These are phyloP conservation scores for Excoecaria cochinchinensis DNA, from an alignment of 345 rosid species.

Conservation along the genomic window DNA sequence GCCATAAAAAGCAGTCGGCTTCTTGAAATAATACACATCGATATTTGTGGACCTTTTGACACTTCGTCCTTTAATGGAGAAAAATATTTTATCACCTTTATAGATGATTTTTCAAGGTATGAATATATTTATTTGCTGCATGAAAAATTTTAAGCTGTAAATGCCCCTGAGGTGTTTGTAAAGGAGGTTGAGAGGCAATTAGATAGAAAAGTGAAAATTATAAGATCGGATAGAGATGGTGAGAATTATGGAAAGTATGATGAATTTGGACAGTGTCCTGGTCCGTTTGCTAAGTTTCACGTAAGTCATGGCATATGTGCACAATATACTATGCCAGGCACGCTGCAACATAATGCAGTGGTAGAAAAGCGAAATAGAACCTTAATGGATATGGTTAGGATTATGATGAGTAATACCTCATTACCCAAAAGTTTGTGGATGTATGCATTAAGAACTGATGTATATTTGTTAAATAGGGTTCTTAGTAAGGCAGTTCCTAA, in stretches of 20 bases:
- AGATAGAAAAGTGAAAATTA: neutral
- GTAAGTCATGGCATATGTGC: neutral
- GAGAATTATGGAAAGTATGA: neutral
- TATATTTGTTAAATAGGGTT: too few relatives aligned
- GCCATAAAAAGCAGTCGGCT: neutral
- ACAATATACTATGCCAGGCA: neutral
- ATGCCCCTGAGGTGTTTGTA: neutral
- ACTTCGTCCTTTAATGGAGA: neutral
- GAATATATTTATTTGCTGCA: neutral
- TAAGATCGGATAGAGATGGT: neutral
- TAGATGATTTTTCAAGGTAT: neutral
- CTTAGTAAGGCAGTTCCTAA: neutral
- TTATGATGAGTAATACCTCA: too few relatives aligned
- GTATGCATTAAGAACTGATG: too few relatives aligned
- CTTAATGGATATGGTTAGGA: neutral
- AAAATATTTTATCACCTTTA: neutral
- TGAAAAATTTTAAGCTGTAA: neutral
- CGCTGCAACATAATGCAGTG: neutral
- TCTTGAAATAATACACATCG: neutral
- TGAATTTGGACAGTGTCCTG: neutral
- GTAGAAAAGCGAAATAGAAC: neutral
- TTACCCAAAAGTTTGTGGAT: too few relatives aligned
- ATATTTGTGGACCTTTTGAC: neutral
- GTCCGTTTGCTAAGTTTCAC: neutral
- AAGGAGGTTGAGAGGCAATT: neutral